Percentiles rank a stretch among this genome's conserved stretches.
Conservation (phyloP, 805 yeast species). For the Saccharomycopsis javanensis region DNA sequence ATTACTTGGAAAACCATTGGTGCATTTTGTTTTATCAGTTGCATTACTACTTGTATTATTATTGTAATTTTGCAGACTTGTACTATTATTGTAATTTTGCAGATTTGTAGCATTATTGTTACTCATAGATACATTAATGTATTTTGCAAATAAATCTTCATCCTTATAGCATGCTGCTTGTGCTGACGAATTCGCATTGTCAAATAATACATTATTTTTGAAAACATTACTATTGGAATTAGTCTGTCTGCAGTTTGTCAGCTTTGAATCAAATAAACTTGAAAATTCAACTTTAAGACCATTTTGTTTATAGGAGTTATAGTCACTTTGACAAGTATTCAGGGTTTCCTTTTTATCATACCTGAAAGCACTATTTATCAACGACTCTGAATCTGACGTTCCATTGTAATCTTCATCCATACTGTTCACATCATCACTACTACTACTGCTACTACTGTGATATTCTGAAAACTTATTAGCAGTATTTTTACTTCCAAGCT, state of each 20-base stretch:
- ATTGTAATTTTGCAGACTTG: not conserved
- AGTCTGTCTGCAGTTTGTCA: not conserved
- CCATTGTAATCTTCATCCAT: not conserved
- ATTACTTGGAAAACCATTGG: not conserved
- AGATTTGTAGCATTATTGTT: not conserved
- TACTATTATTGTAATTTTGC: not conserved
- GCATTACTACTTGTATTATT: not conserved
- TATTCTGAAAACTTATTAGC: not conserved
- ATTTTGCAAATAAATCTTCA: not conserved
- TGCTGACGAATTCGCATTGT: not conserved
- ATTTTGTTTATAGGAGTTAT: not conserved
- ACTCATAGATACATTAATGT: not conserved
- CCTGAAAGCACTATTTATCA: conserved; percentile 1
- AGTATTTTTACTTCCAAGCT: not conserved
- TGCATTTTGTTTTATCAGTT: not conserved
- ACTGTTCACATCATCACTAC: not conserved
- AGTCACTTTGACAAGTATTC: not conserved
- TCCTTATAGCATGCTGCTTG: not conserved
- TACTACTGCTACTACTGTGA: not conserved
- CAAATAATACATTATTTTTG: not conserved
- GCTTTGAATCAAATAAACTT: not conserved
- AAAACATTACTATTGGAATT: not conserved
- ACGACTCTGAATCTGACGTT: conserved; percentile 1
- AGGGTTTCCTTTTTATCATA: not conserved
- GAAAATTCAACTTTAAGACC: not conserved